phyloP scores from a whole-genome alignment of 169 alveolate species.

The Cryptosporidium tyzzeri region DNA sequence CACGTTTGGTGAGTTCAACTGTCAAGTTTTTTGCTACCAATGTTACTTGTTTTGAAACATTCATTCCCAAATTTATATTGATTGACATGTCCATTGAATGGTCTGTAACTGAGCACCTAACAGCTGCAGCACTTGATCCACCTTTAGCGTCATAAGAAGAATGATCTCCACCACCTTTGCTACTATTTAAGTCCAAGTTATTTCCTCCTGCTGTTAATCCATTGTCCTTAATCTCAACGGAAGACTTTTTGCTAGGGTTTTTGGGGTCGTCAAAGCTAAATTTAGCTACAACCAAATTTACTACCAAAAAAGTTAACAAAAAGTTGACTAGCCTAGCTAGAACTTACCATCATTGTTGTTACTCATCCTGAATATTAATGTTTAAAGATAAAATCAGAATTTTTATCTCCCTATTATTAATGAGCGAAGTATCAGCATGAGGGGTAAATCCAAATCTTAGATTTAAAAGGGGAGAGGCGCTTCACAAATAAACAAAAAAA shows the following conservation, averaged over 20 bases:
- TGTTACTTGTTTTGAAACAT: constrained; percentile 57
- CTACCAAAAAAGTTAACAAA: not conserved
- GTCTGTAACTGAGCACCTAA: constrained; percentile 65
- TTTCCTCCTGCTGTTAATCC: not conserved
- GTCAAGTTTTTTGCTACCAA: constrained; percentile 48
- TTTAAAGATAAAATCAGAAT: not conserved
- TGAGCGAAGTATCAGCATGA: not conserved
- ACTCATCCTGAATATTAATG: constrained; percentile 17
- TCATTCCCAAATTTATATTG: constrained; percentile 33
- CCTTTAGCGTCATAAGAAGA: constrained; percentile 68
- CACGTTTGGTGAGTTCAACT: constrained; percentile 16
- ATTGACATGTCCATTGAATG: constrained; percentile 64
- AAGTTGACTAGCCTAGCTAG: not conserved
- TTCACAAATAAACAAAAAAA: not conserved
- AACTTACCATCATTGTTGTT: constrained; percentile 67
- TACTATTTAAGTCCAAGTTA: constrained; percentile 31
- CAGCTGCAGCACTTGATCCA: constrained; percentile 75
- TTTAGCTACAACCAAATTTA: constrained; percentile 62
- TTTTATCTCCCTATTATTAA: not conserved
- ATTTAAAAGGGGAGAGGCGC: constrained; percentile 27
- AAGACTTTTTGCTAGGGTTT: constrained; percentile 3
- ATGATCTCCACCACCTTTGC: constrained; percentile 32
- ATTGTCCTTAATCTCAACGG: constrained; percentile 37
- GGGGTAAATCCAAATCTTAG: constrained; percentile 21
- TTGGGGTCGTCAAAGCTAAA: constrained; percentile 48